Base-by-base conservation (phyloP, 1,139 yeast species). In the Pneumocystis murina region DNA sequence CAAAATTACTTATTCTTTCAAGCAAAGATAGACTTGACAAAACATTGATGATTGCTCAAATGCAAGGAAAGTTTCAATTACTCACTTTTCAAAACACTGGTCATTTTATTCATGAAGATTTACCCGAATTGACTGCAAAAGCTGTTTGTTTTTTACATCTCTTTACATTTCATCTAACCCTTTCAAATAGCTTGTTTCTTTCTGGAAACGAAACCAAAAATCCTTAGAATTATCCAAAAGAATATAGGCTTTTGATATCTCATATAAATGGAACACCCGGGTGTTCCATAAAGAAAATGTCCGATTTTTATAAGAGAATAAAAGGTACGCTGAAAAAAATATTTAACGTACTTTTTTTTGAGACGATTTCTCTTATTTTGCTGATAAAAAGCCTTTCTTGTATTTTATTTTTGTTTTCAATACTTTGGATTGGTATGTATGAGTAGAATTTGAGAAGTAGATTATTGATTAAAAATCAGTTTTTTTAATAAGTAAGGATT, bases 21-120 rank as follows among this genome's bases (percentile, higher is more conserved):
- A 95, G 96, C 3, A 87, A 91, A 65, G 97, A 92, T 70, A 83
- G 88, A 10, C 77, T 94, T 38, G 98, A 94, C 74, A 89, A 86
- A 67, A 81, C 82, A 60, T 76, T 92, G 59, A 89, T 90, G 72
- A 85, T 92, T 64, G 98, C 97, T 0, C 98, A 94, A 74, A 92
- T 92, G 98, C 97, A 91, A 75, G 60, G 80, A 40, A 89, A 87
- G 71, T 92, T 86, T 73, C 98, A 92, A 73, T 78, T 92, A 61
- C 84, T 88, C 17, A 95, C 90, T 3, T 86, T 90, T 73, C 84
- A 82, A 70, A 85, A 83, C 54, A 79, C 91, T 0, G 97, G 97
- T 0, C 99, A 92, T 75, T 92, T 90, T 70, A 77, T 92, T 24
- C 98, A 92, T 62, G 98, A 92, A 72, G 99, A 92, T 73, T 79